phyloP scores from a whole-genome alignment of 352 stramenopile genomes.

The Phytophthora pistaciae region DNA sequence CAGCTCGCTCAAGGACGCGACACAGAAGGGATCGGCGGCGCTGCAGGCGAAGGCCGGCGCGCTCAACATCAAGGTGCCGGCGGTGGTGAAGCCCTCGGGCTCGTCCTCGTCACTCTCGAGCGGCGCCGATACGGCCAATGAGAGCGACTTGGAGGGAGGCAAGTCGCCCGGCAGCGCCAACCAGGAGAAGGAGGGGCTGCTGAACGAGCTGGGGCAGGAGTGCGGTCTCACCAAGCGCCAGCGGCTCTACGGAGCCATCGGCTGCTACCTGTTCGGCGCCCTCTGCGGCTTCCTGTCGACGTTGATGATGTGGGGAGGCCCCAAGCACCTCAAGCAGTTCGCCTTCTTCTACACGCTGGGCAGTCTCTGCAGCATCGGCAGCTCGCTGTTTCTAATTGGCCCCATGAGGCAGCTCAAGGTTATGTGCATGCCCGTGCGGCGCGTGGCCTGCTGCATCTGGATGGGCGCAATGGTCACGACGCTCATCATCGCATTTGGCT shows the following conservation, averaged over 20 bases:
- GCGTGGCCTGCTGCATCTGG: conserved; percentile 84
- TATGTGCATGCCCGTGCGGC: conserved; percentile 87
- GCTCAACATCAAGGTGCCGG: conserved; percentile 61
- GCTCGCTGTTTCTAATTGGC: conserved; percentile 82
- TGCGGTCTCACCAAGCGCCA: conserved; percentile 86
- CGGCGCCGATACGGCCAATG: conserved; percentile 29
- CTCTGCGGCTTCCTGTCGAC: conserved; percentile 83
- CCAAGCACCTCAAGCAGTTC: conserved; percentile 86
- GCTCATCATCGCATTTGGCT: conserved; percentile 81
- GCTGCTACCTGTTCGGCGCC: conserved; percentile 77
- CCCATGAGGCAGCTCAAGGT: conserved; percentile 77
- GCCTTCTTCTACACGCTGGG: conserved; percentile 89
- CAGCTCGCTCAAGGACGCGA: conserved; percentile 50
- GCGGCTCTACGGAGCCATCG: conserved; percentile 75
- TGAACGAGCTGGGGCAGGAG: conserved; percentile 74
- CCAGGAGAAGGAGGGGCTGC: conserved; percentile 77
- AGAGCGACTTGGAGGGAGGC: conserved; percentile 54
- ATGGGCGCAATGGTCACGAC: conserved; percentile 77
- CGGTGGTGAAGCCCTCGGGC: conserved; percentile 33
- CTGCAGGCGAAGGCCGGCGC: conserved; percentile 67
- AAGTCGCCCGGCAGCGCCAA: conserved; percentile 43
- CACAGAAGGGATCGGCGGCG: conserved; percentile 58
- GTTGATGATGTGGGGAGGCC: conserved; percentile 83
- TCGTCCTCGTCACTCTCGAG: conserved; percentile 29
- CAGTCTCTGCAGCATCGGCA: conserved; percentile 83